Percentiles rank a stretch among this genome's conserved stretches.
Evolutionary conservation across 495 filamentous ascomycete genomes (phyloP).

Genomic region (Xylaria longipes): DNA sequence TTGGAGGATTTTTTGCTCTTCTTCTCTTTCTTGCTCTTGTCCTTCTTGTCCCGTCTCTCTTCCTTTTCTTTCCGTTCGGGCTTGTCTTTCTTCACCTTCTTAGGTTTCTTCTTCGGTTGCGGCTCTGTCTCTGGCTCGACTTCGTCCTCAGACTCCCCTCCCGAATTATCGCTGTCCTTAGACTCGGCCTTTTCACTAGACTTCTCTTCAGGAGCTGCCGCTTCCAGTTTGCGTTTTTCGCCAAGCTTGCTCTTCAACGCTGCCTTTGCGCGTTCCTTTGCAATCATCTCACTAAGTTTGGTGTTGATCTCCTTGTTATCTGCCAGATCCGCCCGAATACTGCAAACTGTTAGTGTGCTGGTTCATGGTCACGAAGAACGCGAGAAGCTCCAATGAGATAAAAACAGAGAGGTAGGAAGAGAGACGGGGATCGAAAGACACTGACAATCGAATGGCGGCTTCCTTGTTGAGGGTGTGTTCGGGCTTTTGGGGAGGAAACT

Average conservation of each 20-base stretch:
- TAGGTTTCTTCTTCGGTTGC: constrained; percentile 37
- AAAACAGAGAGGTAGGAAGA: not conserved
- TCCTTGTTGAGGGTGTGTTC: constrained; percentile 75
- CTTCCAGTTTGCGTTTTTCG: constrained; percentile 48
- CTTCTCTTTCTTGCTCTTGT: constrained; percentile 34
- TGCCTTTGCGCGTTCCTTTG: constrained; percentile 53
- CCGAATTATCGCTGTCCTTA: constrained; percentile 27
- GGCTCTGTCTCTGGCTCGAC: not conserved
- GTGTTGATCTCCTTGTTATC: constrained; percentile 48
- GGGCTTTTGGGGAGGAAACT: constrained; percentile 59
- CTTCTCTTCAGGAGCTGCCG: constrained; percentile 31
- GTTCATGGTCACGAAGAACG: not conserved
- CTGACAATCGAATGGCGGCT: constrained; percentile 73
- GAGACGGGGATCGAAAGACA: not conserved
- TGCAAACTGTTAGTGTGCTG: not conserved
- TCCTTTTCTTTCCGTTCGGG: constrained; percentile 25
- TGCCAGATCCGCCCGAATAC: constrained; percentile 74
- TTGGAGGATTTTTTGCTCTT: constrained; percentile 23
- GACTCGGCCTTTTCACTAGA: constrained; percentile 21
- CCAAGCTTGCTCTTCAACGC: constrained; percentile 43
- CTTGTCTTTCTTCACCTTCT: constrained; percentile 31
- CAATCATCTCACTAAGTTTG: constrained; percentile 52
- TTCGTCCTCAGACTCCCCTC: constrained; percentile 33
- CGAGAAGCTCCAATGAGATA: no score
- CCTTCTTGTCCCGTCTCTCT: constrained; percentile 22